phyloP scores from a whole-genome alignment of 495 filamentous ascomycete genomes.

The Penicillium crystallinum region DNA sequence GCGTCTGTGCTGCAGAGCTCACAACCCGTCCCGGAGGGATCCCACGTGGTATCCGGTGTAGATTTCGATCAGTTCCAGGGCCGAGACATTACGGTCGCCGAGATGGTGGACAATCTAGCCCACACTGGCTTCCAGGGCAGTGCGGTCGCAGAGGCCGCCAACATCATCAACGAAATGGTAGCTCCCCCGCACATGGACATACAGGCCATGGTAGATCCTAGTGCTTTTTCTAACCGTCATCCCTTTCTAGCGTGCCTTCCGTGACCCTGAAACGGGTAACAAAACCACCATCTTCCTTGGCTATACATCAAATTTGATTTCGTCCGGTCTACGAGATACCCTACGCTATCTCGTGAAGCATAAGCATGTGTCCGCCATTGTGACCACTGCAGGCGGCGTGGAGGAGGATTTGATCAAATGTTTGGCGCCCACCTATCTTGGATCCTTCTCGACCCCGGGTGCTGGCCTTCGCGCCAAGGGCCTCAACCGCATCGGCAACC shows the following conservation, averaged over 20 bases:
- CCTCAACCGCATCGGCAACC: conserved; percentile 91
- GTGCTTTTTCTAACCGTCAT: background rate
- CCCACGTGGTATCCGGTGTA: conserved; percentile 72
- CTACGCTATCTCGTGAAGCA: conserved; percentile 90
- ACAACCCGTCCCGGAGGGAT: conserved; percentile 67
- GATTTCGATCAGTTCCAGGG: conserved; percentile 80
- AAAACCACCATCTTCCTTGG: conserved; percentile 92
- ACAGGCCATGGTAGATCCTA: too few species aligned
- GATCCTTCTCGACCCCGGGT: conserved; percentile 70
- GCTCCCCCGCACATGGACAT: conserved; percentile 10
- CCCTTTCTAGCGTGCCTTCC: conserved; percentile 59
- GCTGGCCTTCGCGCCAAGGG: conserved; percentile 73
- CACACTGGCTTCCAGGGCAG: conserved; percentile 91
- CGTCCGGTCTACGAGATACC: conserved; percentile 86
- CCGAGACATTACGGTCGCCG: conserved; percentile 72
- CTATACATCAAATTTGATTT: conserved; percentile 95
- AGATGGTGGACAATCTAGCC: conserved; percentile 76
- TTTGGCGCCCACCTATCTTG: conserved; percentile 86
- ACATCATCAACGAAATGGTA: conserved; percentile 95
- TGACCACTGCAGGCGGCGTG: conserved; percentile 93
- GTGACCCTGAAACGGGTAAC: conserved; percentile 64
- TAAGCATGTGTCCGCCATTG: conserved; percentile 82
- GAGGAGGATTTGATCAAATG: conserved; percentile 99
- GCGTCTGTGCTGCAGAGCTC: conserved; percentile 88
- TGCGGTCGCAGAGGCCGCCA: conserved; percentile 73